Evolutionary conservation across 1,139 yeast species (phyloP), one percentile per base, ranked within the genome.

Genomic region (Magnusiomyces magnusii): DNA sequence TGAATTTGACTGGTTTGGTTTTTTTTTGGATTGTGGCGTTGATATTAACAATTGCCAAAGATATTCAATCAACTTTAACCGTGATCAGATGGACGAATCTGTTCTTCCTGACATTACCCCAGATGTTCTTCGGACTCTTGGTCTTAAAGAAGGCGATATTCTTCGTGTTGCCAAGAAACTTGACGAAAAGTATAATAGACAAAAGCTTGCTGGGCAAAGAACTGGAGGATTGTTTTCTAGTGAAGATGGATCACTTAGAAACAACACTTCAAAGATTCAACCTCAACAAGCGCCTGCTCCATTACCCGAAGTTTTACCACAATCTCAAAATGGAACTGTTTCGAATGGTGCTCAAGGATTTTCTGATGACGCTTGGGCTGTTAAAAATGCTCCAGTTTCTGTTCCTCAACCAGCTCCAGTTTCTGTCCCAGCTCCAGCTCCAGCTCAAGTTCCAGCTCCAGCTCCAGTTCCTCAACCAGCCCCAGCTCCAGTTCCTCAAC

Each of bases 1-100:
- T 31, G 85, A 83, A 54, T 93, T 89, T 69, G 98, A 93, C 71
- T 93, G 99, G 99, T 93, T 93, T 75, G 96, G 92, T 67, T 92
- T 95, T 75, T 95, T 92, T 79, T 81, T 93, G 67, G 85, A 83
- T 61, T 86, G 97, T 68, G 98, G 98, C 50, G 92, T 93, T 53
- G 99, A 95, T 71, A 87, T 89, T 59, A 91, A 90, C 65, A 91
- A 89, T 68, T 92, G 98, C 72, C 97, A 93, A 75, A 83, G 98
- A 58, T 93, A 93, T 70, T 83, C 97, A 1, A 78, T 85, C 61
- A 91, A 87, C 69, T 93, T 93, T 73, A 84, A 85, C 62, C 82
- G 90, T 62, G 99, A 93, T 71, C 95, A 91, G 72, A 87, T 93
- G 83, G 96, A 91, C 69, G 97, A 93, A 70, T 82, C 85, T 56